These are phyloP conservation scores for Ormosia emarginata DNA, from an alignment of 306 rosid species.

Conservation along the genomic window DNA sequence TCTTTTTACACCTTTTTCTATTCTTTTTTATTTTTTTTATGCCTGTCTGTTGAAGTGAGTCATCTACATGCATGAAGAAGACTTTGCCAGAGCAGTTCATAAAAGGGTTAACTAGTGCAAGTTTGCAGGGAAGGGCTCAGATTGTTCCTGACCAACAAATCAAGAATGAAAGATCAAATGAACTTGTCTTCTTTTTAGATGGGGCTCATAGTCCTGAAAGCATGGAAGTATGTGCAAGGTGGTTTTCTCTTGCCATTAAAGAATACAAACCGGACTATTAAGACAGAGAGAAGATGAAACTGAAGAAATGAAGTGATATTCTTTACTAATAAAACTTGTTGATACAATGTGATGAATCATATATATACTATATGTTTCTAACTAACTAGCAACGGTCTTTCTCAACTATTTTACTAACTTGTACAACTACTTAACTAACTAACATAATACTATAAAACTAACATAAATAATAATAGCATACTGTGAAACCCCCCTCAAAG, in stretches of 20 bases:
- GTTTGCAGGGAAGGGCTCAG: constrained; percentile 97
- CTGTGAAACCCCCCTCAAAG: too few species aligned
- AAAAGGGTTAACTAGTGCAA: constrained; percentile 70
- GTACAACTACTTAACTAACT: too few species aligned
- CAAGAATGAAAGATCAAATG: constrained; percentile 50
- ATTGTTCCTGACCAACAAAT: constrained; percentile 61
- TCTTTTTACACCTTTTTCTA: not conserved
- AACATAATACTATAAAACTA: too few species aligned
- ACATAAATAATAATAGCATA: too few species aligned
- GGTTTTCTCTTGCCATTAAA: constrained; percentile 74
- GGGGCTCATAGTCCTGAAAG: constrained; percentile 99
- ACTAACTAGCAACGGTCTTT: too few species aligned
- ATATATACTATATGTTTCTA: too few species aligned
- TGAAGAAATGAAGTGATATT: too few species aligned
- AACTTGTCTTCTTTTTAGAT: constrained; percentile 77
- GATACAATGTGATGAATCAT: too few species aligned
- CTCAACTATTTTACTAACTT: too few species aligned
- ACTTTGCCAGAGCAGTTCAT: constrained; percentile 80
- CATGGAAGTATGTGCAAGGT: constrained; percentile 80
- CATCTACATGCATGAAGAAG: constrained; percentile 44
- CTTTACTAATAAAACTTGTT: too few species aligned
- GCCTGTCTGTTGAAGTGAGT: constrained; percentile 9
- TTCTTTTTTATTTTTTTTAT: not conserved
- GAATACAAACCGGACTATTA: constrained; percentile 45
- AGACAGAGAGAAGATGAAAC: too few species aligned